Conservation (phyloP, 768 basidiomycete species). For the Tylopilus felleus region DNA sequence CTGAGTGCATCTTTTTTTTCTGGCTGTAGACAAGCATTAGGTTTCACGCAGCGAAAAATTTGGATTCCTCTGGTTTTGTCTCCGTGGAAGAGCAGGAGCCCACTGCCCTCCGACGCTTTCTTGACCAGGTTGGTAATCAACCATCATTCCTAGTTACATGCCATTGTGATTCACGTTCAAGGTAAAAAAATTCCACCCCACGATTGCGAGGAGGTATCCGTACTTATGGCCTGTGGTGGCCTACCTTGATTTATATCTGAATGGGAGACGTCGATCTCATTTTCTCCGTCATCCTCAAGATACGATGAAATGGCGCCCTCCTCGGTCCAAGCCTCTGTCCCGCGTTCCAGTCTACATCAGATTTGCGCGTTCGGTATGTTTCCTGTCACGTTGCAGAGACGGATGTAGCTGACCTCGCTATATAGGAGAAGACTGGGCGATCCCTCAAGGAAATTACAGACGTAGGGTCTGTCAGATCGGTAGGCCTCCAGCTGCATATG, state of each 20-base stretch:
- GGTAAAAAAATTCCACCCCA: constrained; percentile 12
- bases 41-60: neutral
- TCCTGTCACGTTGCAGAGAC: neutral
- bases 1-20: neutral
- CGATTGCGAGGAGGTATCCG: constrained; percentile 12
- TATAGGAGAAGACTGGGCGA: constrained; percentile 10
- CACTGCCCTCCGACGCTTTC: constrained; percentile 4
- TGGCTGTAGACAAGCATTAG: constrained; percentile 2
- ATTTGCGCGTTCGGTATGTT: constrained; percentile 8
- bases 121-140: constrained; percentile 11
- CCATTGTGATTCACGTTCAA: neutral
- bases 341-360: constrained; percentile 10
- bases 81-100: constrained; percentile 14
- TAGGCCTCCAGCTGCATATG: neutral
- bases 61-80: neutral
- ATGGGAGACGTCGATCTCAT: neutral
- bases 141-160: neutral
- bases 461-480: neutral
- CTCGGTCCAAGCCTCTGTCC: neutral
- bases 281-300: neutral
- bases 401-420: neutral
- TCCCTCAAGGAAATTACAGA: neutral
- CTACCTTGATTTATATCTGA: constrained; percentile 14
- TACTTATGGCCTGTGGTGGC: constrained; percentile 13
- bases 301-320: neutral